Evolutionary conservation across 441 rosid species (phyloP).

Genomic region (Erodium chrysanthum): DNA sequence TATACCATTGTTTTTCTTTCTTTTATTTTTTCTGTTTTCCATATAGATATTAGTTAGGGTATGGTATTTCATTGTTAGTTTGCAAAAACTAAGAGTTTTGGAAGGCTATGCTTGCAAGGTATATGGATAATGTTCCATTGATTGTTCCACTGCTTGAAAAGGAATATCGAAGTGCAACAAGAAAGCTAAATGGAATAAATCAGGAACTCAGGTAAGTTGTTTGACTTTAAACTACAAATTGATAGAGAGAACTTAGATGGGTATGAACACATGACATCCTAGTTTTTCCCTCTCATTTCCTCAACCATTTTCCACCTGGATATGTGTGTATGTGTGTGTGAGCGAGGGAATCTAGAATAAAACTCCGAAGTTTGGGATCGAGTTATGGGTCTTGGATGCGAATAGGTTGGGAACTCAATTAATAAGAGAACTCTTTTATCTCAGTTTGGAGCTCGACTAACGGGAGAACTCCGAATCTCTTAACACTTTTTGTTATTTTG

Average conservation of each 20-base stretch:
- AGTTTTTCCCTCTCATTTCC: too few species aligned
- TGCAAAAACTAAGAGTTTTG: conserved; percentile 14
- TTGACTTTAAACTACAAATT: neutral
- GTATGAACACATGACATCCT: too few species aligned
- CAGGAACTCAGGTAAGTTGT: conserved; percentile 71
- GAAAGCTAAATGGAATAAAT: conserved; percentile 62
- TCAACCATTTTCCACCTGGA: too few species aligned
- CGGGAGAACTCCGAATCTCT: too few species aligned
- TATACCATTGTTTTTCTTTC: conserved; percentile 15
- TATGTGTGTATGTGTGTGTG: neutral
- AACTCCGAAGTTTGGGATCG: too few species aligned
- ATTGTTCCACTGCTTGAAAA: conserved; percentile 88
- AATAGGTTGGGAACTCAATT: too few species aligned
- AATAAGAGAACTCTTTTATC: too few species aligned
- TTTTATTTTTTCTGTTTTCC: conserved; percentile 3
- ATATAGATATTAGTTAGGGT: neutral
- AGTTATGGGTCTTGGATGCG: too few species aligned
- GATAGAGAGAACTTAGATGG: too few species aligned
- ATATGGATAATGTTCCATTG: conserved; percentile 78
- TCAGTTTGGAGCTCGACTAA: too few species aligned
- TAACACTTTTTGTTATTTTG: too few species aligned
- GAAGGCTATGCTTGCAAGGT: conserved; percentile 39
- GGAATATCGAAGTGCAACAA: conserved; percentile 56
- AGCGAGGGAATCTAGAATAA: neutral
- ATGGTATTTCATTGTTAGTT: conserved; percentile 8